Evolutionary conservation across 2,329 filamentous ascomycete genomes (phyloP).

Genomic region (Pleomassaria siparia): DNA sequence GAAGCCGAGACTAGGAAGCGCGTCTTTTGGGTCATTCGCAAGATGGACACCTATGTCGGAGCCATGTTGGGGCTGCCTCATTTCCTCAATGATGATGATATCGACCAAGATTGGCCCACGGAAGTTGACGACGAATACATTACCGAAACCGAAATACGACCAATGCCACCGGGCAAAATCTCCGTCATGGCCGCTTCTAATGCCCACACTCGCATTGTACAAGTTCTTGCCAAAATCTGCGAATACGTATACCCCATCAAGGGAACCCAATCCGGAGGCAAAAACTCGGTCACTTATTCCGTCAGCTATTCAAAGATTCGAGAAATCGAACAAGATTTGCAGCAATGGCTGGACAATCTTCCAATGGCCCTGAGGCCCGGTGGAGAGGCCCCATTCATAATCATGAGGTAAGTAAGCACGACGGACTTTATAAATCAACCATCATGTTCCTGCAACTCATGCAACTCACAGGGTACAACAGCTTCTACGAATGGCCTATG

Average conservation of each 20-base stretch:
- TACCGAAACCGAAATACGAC: slow-evolving; percentile 50
- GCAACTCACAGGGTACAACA: slow-evolving; percentile 62
- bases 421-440: slow-evolving; percentile 5
- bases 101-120: slow-evolving; percentile 51
- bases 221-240: slow-evolving; percentile 62
- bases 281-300: slow-evolving; percentile 56
- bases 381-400: slow-evolving; percentile 71
- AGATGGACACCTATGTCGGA: slow-evolving; percentile 56
- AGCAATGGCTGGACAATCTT: slow-evolving; percentile 65
- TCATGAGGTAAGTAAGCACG: slow-evolving; percentile 69
- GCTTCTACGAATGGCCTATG: slow-evolving; percentile 75
- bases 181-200: slow-evolving; percentile 63
- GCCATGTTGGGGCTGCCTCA: slow-evolving; percentile 53
- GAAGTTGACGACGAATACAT: slow-evolving; percentile 56
- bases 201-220: slow-evolving; percentile 60
- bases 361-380: slow-evolving; percentile 79
- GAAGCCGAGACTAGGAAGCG: slow-evolving; percentile 53
- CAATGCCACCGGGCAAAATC: slow-evolving; percentile 58
- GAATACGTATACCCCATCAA: slow-evolving; percentile 67
- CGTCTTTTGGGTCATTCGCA: slow-evolving; percentile 54
- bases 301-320: slow-evolving; percentile 66
- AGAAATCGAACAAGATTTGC: slow-evolving; percentile 65
- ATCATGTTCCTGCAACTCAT: slow-evolving; percentile 3
- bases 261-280: slow-evolving; percentile 41
- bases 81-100: slow-evolving; percentile 52